Percentiles rank a stretch among this genome's conserved stretches.
Evolutionary conservation across 768 basidiomycete species (phyloP).

Genomic region (Gloeophyllum trabeum): DNA sequence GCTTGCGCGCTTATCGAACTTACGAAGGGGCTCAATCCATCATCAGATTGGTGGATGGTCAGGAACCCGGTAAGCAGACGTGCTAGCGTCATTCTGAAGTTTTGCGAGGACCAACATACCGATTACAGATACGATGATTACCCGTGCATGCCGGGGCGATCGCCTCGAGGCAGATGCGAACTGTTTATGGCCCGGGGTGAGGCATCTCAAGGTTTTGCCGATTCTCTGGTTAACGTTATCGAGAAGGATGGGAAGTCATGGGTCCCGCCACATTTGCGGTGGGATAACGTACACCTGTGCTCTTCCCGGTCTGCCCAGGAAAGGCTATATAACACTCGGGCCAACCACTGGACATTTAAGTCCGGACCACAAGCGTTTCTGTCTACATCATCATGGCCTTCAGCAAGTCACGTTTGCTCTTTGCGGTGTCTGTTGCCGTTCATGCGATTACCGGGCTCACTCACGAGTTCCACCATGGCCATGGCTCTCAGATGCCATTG

Average conservation of each 20-base stretch:
- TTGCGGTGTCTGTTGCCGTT: slow-evolving; percentile 13
- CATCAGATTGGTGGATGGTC: background rate
- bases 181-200: background rate
- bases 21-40: background rate
- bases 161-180: background rate
- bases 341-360: too few relatives aligned
- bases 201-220: background rate
- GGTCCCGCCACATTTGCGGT: background rate
- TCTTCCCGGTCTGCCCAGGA: too few relatives aligned
- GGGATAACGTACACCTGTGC: background rate
- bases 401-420: too few relatives aligned
- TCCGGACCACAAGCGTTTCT: too few relatives aligned
- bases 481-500: slow-evolving; percentile 48
- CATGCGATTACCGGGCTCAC: slow-evolving; percentile 16
- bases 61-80: too few relatives aligned
- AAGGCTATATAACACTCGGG: too few relatives aligned
- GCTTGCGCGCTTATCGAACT: background rate
- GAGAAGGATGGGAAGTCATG: background rate
- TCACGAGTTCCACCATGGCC: slow-evolving; percentile 25
- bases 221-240: background rate
- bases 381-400: too few relatives aligned
- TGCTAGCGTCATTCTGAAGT: too few relatives aligned
- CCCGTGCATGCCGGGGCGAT: background rate
- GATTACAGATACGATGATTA: too few relatives aligned
- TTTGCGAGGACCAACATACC: too few relatives aligned